These are phyloP conservation scores for Gentiana macrophylla DNA, from an alignment of 257 asterid genomes.

Conservation along the genomic window DNA sequence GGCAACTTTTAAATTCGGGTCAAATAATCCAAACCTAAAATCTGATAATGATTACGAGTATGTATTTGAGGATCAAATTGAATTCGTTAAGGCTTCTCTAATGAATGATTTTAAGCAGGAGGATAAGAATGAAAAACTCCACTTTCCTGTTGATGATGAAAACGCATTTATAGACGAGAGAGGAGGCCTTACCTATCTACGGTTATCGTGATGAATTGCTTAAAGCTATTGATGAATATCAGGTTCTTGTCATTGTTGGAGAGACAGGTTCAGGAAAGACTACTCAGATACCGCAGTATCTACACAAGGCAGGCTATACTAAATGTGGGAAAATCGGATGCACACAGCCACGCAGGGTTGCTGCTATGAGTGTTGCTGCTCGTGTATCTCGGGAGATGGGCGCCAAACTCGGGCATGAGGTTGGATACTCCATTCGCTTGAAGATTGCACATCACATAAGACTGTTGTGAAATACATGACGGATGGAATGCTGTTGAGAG, in stretches of 20 bases:
- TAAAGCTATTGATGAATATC: constrained; percentile 54
- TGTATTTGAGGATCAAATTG: constrained; percentile 95
- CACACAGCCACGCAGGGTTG: constrained; percentile 95
- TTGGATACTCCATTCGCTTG: constrained; percentile 94
- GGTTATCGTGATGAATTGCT: constrained; percentile 25
- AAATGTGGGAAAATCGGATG: constrained; percentile 80
- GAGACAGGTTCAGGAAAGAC: constrained; percentile 45
- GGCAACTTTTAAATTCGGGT: constrained; percentile 23
- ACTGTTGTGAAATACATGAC: constrained; percentile 85
- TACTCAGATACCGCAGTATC: constrained; percentile 89
- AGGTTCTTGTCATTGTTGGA: constrained; percentile 77
- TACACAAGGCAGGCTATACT: constrained; percentile 91
- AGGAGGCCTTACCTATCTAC: constrained; percentile 71
- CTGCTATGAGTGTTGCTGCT: constrained; percentile 99
- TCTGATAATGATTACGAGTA: constrained; percentile 66
- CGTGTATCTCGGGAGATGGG: constrained; percentile 98
- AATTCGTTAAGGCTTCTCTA: constrained; percentile 69
- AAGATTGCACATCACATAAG: constrained; percentile 86
- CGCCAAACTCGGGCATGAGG: constrained; percentile 98
- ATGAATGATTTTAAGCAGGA: constrained; percentile 80
- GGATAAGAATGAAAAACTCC: constrained; percentile 43
- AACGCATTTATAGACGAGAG: constrained; percentile 35
- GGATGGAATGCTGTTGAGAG: constrained; percentile 84
- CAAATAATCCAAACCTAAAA: constrained; percentile 47
- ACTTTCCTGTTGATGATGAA: constrained; percentile 31